Evolutionary conservation across 495 filamentous ascomycete genomes (phyloP), one percentile per base, ranked within the genome.

Genomic region (Tuber melanosporum): DNA sequence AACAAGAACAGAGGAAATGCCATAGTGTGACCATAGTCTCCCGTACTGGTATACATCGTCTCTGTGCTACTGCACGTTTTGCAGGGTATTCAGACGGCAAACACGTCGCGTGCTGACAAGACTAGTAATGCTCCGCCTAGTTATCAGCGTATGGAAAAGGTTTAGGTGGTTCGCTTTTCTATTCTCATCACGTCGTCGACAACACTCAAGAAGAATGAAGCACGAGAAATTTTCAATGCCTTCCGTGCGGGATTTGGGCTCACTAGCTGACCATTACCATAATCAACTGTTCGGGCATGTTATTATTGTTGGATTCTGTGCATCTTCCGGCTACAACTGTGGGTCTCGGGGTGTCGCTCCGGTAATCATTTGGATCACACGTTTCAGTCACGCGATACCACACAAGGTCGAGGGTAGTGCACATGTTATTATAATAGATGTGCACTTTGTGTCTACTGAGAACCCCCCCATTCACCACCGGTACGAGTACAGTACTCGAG

Each of bases 301-400:
- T 19, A 36, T 32, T 36, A 47, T 19, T 19, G 19, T 19, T 14
- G 17, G 15, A 43, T 43, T 43, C 26, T 32, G 14, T 17, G 3
- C 1, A 66, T 15, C 32, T 19, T 66, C 17, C n/a, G 26, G 26
- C 26, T 19, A 66, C 57, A 32, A 36, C 32, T 36, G 32, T 7
- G 5, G 15, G 26, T 36, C 12, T 36, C 15, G 57, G 57, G 57
- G 26, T 15, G 26, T 66, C 32, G 4, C 12, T 19, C 52, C 22
- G 52, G 57, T 36, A 66, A 66, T 66, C 57, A 66, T 66, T 36
- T 66, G 4, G 57, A 66, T 66, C 57, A 66, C 57, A 66, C 57
- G 14, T 36, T 66, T 66, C 26, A 4, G 26, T 66, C 57, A 66
- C 57, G 57, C 57, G 57, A 66, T 66, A 62, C 52, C 10, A 14